Percentiles rank a stretch among this genome's conserved stretches.
phyloP scores from a whole-genome alignment of 2,329 filamentous ascomycete species.

The Eurotiales sp. region DNA sequence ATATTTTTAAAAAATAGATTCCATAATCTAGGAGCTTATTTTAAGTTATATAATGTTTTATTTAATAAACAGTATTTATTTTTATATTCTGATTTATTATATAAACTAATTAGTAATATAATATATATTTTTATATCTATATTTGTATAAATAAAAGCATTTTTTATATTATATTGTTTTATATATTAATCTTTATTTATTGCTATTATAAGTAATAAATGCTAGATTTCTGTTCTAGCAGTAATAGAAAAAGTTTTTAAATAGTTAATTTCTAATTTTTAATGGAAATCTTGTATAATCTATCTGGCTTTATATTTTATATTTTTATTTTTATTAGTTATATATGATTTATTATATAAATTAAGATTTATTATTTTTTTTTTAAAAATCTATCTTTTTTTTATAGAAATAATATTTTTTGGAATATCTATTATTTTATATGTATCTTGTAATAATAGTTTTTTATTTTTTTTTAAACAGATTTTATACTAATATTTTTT shows the following conservation, averaged over 20 bases:
- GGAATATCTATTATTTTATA: neutral
- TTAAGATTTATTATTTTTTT: neutral
- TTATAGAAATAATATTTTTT: too few relatives aligned
- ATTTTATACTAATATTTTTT: neutral
- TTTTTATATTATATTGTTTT: neutral
- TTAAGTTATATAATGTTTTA: neutral
- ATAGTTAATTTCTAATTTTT: neutral
- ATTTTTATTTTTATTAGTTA: too few relatives aligned
- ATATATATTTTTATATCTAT: neutral
- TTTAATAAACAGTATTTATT: slow-evolving; percentile 1
- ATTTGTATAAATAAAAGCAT: neutral
- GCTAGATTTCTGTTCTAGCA: neutral
- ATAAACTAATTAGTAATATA: neutral
- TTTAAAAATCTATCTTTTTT: neutral
- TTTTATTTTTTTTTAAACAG: neutral
- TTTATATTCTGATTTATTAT: neutral
- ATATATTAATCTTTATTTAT: neutral
- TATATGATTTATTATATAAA: neutral
- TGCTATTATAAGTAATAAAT: neutral
- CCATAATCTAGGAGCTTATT: neutral
- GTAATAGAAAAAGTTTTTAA: neutral
- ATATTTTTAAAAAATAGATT: neutral
- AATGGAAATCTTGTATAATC: neutral
- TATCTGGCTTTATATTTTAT: neutral
- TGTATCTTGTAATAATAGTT: neutral